Percentiles rank a stretch among this genome's conserved stretches.
Conservation (phyloP, 2,329 filamentous ascomycete species). For the Aulographum hederae region DNA sequence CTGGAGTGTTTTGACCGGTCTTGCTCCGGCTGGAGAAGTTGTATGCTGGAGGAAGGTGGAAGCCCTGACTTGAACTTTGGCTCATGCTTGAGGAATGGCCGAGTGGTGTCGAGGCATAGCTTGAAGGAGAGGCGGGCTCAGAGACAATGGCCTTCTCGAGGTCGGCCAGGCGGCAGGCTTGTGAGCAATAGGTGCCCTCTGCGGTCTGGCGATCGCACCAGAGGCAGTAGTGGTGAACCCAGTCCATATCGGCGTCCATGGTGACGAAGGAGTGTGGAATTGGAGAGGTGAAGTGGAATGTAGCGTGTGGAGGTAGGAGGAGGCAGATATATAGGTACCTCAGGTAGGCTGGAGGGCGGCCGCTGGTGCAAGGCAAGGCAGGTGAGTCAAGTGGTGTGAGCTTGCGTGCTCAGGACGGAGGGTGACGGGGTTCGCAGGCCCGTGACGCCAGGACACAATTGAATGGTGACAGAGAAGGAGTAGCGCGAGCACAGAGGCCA, state of each 20-base stretch:
- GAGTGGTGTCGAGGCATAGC: conserved; percentile 34
- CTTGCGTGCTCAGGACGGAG: no score
- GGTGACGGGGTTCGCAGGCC: no score
- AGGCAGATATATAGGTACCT: no score
- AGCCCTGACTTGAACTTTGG: conserved; percentile 16
- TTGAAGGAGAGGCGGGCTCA: conserved; percentile 17
- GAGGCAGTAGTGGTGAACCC: conserved; percentile 86
- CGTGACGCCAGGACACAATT: no score
- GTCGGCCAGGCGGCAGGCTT: conserved; percentile 75
- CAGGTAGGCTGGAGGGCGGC: no score
- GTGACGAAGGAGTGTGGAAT: conserved; percentile 3
- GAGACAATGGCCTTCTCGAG: conserved; percentile 47
- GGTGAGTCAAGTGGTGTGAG: no score
- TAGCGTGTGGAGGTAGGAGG: no score
- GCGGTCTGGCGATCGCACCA: conserved; percentile 81
- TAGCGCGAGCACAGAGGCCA: no score
- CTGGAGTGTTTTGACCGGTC: background rate
- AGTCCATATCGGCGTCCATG: conserved; percentile 33
- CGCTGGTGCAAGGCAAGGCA: no score
- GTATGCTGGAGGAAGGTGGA: conserved; percentile 57
- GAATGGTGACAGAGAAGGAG: no score
- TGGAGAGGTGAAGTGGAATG: no score
- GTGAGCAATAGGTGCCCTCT: conserved; percentile 69
- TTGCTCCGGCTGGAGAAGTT: conserved; percentile 42
- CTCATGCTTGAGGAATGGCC: conserved; percentile 21